Evolutionary conservation across 305 asterid genomes (phyloP).

Genomic region (Salvia sclarea): DNA sequence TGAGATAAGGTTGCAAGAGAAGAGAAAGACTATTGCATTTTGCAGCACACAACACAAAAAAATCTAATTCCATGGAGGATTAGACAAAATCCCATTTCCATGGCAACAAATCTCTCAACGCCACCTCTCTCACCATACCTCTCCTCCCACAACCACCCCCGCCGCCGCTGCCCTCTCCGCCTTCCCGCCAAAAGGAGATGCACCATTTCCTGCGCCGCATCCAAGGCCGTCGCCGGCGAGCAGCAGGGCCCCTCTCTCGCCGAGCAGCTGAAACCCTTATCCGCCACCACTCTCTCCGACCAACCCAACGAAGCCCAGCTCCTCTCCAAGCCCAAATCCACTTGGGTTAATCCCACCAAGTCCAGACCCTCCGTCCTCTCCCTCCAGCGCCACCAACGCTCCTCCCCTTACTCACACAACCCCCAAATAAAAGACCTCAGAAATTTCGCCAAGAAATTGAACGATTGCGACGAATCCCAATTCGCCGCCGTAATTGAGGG

Average conservation of each 20-base stretch:
- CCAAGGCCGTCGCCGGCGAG: conserved; percentile 46
- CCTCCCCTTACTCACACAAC: conserved; percentile 51
- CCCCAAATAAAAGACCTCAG: conserved; percentile 74
- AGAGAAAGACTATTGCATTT: too few relatives aligned
- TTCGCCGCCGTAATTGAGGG: conserved; percentile 57
- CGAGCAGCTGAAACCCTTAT: conserved; percentile 86
- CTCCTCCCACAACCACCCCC: conserved; percentile 47
- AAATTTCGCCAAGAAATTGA: conserved; percentile 62
- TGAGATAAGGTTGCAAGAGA: too few relatives aligned
- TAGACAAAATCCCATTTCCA: conserved; percentile 27
- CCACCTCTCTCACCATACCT: conserved; percentile 35
- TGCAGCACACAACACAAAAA: too few relatives aligned
- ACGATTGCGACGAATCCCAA: conserved; percentile 62
- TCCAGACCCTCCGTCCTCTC: conserved; percentile 82
- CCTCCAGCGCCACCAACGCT: conserved; percentile 79
- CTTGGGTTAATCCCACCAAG: conserved; percentile 91
- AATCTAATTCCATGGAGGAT: too few relatives aligned
- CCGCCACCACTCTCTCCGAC: conserved; percentile 72
- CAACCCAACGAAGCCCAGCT: conserved; percentile 49
- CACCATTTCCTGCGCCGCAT: conserved; percentile 48
- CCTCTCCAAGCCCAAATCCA: conserved; percentile 76
- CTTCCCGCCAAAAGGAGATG: conserved; percentile 40
- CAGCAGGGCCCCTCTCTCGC: conserved; percentile 63
- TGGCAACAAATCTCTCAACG: conserved; percentile 46
- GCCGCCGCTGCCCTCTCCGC: conserved; percentile 28